Conservation (phyloP, 225 moss, liverwort and hornwort genomes). For the Sphagnum contortum region DNA sequence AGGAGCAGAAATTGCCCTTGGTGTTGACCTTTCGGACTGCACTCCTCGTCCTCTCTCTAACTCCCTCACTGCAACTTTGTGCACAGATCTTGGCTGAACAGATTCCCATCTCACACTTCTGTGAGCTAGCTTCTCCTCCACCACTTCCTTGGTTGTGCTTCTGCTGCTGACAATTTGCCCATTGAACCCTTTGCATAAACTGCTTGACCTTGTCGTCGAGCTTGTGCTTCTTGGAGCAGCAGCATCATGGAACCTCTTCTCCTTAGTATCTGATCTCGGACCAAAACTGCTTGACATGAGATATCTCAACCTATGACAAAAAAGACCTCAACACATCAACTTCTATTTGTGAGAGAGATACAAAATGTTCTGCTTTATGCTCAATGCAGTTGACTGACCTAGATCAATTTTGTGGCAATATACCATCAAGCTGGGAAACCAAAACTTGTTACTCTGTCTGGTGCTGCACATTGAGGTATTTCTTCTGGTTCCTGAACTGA, state of each 20-base stretch:
- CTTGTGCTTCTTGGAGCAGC: constrained; percentile 33
- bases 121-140: constrained; percentile 11
- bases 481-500: too few species aligned
- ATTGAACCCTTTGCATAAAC: constrained; percentile 37
- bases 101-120: constrained; percentile 43
- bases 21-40: constrained; percentile 12
- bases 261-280: constrained; percentile 26
- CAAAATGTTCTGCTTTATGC: background rate
- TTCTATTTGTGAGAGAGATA: background rate
- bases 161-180: constrained; percentile 34
- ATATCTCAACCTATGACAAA: constrained; percentile 13
- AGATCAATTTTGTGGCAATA: background rate
- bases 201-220: constrained; percentile 27
- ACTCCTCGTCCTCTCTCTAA: constrained; percentile 11
- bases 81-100: constrained; percentile 23
- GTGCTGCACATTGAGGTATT: background rate
- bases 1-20: constrained; percentile 13
- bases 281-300: constrained; percentile 26
- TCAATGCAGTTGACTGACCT: background rate
- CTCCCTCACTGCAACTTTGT: constrained; percentile 28
- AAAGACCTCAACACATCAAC: constrained; percentile 4
- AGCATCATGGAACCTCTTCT: constrained; percentile 32
- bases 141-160: constrained; percentile 37
- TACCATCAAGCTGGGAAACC: background rate
- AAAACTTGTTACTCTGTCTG: background rate